Base-by-base conservation (phyloP, 148 eudicot species). In the Cornus florida region DNA sequence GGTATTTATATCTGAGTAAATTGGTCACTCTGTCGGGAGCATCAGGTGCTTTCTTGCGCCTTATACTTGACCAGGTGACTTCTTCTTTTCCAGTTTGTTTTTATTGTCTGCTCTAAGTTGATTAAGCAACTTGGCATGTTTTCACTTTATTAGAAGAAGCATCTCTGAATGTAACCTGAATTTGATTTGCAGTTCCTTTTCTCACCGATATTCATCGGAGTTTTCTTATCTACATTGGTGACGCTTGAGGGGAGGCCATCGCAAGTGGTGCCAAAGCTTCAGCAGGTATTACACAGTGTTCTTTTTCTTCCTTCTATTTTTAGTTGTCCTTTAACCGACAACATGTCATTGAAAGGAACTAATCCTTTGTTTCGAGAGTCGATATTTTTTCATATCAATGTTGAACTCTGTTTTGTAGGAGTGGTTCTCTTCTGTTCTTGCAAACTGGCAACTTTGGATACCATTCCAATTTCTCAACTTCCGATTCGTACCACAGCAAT, bases 381-480 rank as follows among this genome's bases (percentile, higher is more conserved):
- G 10, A 41, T 56, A 68, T 8, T 32, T 56, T 56, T 24, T 73
- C 43, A 74, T 53, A 2, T 35, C 5, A 13, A 32, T 68, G 33
- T 57, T 59, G 22, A 31, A 65, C 22, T 32, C 39, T 56, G 7
- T 80, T 53, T 71, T 84, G 78, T 78, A 95, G 99, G 97, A 93
- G 84, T 95, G 99, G 97, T 88, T 92, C 73, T 85, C 97, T 67
- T 82, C 99, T 64, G 97, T 95, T 70, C 20, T 95, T 85, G 98
- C 93, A 65, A 96, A 96, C 71, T 93, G 98, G 98, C 89, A 93
- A 77, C 79, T 96, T 75, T 96, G 99, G 99, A 86, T 96, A 73
- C 99, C 99, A n/a, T 96, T 96, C 74, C 99, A 93, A 85, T 92
- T 92, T 84, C 90, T 96, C 85, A 96, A 96, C 87, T 96, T 96